Conservation (phyloP, 129 eudicot genomes). For the Calendula officinalis region DNA sequence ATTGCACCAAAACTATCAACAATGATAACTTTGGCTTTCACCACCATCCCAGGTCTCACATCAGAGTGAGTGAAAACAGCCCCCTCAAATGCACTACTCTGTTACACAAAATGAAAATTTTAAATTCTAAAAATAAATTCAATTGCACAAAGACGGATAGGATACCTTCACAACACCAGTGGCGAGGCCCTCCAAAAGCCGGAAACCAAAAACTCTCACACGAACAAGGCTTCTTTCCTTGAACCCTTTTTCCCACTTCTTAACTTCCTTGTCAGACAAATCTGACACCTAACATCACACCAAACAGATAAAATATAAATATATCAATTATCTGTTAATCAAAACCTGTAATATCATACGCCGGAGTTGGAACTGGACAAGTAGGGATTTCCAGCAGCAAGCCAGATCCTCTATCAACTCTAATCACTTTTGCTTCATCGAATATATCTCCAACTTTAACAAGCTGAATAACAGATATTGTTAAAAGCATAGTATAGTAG, state of each 20-base stretch:
- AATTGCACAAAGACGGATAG: not conserved
- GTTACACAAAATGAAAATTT: constrained; percentile 5
- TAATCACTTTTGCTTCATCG: constrained; percentile 69
- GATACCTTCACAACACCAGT: constrained; percentile 73
- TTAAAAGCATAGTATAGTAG: constrained; percentile 7
- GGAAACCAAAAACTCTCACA: constrained; percentile 79
- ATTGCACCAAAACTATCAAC: constrained; percentile 84
- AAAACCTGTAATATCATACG: constrained; percentile 36
- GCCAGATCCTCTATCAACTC: constrained; percentile 84
- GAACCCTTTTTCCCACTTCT: constrained; percentile 68
- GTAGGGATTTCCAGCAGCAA: constrained; percentile 76
- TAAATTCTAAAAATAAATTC: not conserved
- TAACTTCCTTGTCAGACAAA: constrained; percentile 78
- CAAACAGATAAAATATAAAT: too few species aligned
- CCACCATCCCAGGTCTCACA: constrained; percentile 97
- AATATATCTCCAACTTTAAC: constrained; percentile 79
- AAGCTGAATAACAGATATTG: constrained; percentile 50
- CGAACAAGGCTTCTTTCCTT: constrained; percentile 84
- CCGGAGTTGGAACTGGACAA: constrained; percentile 76
- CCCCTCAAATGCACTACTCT: constrained; percentile 96
- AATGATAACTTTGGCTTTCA: constrained; percentile 74
- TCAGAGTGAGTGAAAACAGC: constrained; percentile 93
- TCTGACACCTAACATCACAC: constrained; percentile 52
- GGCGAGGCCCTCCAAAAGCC: constrained; percentile 90
- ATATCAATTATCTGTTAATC: too few species aligned